Conservation (phyloP, 306 rosid genomes). For the Cucumis cinereus region DNA sequence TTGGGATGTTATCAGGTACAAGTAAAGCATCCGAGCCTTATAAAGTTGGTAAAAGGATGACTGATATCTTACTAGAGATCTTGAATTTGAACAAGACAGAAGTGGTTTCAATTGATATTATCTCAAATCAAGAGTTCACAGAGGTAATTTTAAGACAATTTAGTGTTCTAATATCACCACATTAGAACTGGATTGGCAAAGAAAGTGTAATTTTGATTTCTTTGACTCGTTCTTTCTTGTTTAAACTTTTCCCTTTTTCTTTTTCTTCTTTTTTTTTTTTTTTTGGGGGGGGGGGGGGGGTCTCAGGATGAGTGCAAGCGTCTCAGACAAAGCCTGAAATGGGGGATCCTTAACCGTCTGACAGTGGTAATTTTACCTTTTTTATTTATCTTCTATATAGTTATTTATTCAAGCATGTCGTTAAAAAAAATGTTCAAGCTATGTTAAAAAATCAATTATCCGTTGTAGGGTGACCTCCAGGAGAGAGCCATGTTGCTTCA, state of each 20-base stretch:
- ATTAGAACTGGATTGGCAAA: not conserved
- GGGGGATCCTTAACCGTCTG: conserved; percentile 78
- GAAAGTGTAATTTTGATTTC: not conserved
- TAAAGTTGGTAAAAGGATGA: conserved; percentile 94
- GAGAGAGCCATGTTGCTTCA: conserved; percentile 74
- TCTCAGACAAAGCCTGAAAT: conserved; percentile 92
- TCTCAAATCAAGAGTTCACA: conserved; percentile 97
- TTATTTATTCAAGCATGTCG: not conserved
- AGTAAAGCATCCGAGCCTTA: conserved; percentile 88
- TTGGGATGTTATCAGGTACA: conserved; percentile 54
- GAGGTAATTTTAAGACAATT: conserved; percentile 51
- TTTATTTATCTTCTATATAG: conserved; percentile 7
- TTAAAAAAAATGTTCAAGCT: not conserved
- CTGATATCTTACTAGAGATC: conserved; percentile 71
- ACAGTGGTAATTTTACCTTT: conserved; percentile 59
- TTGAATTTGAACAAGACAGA: conserved; percentile 96
- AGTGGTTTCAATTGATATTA: conserved; percentile 76
- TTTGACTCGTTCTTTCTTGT: not conserved
- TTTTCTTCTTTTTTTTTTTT: not conserved
- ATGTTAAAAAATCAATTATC: conserved; percentile 19
- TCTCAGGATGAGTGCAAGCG: conserved; percentile 96
- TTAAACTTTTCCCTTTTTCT: not conserved
- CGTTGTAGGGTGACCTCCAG: conserved; percentile 81
- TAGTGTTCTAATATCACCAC: not conserved
- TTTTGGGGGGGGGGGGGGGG: not conserved